A percentile compares a stretch with the other conserved stretches of the same genome.
Evolutionary conservation across 176 grass and related monocot species (phyloP).

Genomic region (Carex littledalei): DNA sequence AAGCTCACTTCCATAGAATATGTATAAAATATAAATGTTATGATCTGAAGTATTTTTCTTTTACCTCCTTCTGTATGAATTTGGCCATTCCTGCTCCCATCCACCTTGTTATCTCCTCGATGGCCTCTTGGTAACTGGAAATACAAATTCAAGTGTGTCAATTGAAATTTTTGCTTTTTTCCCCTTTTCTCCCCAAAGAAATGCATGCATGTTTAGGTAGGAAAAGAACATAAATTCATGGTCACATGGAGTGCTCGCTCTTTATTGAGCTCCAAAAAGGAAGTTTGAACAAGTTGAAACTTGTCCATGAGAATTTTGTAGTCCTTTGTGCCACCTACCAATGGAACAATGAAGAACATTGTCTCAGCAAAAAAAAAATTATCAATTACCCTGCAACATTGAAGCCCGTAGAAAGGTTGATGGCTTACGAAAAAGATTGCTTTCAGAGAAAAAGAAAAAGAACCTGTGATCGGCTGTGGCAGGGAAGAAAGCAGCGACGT

Average conservation of each 20-base stretch:
- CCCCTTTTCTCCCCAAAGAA: background rate
- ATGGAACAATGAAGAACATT: slow-evolving; percentile 5
- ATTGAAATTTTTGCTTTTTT: background rate
- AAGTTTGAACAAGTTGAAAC: slow-evolving; percentile 55
- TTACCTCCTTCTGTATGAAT: slow-evolving; percentile 91
- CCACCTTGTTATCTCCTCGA: slow-evolving; percentile 85
- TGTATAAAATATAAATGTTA: background rate
- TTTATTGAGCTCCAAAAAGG: slow-evolving; percentile 78
- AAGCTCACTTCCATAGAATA: background rate
- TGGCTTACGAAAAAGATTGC: too few relatives aligned
- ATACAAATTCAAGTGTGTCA: slow-evolving; percentile 6
- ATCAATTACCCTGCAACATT: too few relatives aligned
- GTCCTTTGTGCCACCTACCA: slow-evolving; percentile 77
- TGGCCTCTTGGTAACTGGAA: slow-evolving; percentile 75
- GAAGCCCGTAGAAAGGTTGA: too few relatives aligned
- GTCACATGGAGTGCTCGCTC: slow-evolving; percentile 30
- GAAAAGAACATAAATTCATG: background rate
- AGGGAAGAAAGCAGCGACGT: too few relatives aligned
- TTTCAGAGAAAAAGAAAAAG: too few relatives aligned
- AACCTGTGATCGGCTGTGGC: too few relatives aligned
- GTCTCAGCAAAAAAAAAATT: slow-evolving; percentile 9
- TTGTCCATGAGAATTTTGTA: slow-evolving; percentile 93
- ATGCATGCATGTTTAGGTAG: background rate
- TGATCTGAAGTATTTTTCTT: slow-evolving; percentile 21
- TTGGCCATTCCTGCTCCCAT: slow-evolving; percentile 99